Evolutionary conservation across 169 alveolate genomes (phyloP).

Genomic region (Plasmodium malariae): DNA sequence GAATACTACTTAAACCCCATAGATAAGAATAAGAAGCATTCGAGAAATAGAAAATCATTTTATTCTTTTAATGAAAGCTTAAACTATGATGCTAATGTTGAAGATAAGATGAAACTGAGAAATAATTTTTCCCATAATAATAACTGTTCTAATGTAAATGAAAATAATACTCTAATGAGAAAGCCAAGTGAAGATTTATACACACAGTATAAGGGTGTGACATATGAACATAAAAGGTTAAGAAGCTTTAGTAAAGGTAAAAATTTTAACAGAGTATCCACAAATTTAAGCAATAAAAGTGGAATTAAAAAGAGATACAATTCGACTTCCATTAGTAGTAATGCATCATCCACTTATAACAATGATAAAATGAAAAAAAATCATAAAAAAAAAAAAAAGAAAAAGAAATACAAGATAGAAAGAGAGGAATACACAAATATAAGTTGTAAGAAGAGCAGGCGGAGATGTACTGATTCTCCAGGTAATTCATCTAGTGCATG

Average conservation of each 20-base stretch:
- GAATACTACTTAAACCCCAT: too few species aligned
- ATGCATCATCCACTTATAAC: not conserved
- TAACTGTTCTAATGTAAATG: conserved; percentile 2
- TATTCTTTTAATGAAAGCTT: not conserved
- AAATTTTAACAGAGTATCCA: not conserved
- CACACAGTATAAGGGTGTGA: not conserved
- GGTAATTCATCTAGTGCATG: not conserved
- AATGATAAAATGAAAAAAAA: not conserved
- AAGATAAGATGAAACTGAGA: not conserved
- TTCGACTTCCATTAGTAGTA: not conserved
- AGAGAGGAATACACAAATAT: not conserved
- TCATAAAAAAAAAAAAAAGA: conserved; percentile 1
- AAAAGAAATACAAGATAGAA: not conserved
- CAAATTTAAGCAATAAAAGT: not conserved
- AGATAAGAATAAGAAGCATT: not conserved
- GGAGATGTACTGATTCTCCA: not conserved
- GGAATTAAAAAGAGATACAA: not conserved
- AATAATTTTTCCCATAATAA: not conserved
- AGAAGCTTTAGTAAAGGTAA: not conserved
- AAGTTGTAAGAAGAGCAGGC: not conserved
- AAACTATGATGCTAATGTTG: not conserved
- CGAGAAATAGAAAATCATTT: conserved; percentile 3
- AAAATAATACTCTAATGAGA: not conserved
- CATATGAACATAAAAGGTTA: not conserved
- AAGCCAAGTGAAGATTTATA: conserved; percentile 26